Base-by-base conservation (phyloP, 805 yeast genomes). In the Zygosaccharomyces lentus region DNA sequence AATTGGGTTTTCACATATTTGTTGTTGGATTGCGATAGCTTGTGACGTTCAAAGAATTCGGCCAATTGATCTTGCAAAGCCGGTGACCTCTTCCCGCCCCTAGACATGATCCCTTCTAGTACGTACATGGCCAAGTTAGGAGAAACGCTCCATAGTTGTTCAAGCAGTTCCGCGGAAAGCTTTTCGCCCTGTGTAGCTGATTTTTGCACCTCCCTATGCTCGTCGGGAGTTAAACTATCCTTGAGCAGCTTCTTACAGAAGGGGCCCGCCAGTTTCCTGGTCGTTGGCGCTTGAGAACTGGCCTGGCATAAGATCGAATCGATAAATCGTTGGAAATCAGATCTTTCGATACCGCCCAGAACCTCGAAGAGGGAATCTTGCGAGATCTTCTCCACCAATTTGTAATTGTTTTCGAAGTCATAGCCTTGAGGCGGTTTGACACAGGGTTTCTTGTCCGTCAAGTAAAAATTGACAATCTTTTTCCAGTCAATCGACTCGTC, bases 401-500 rank as follows among this genome's bases (percentile, higher is more conserved):
- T 35, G 34, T 56, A 54, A 37, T 57, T 58, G 16, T 54, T 56
- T 41, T 43, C 40, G 24, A 49, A 55, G 2, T 36, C 41, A 12
- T 45, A 34, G 13, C 45, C 50, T 3, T 19, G n/a, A 3, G 43
- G 32, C 23, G 45, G 6, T 41, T 46, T 3, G 53, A 72, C 59
- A 7, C 71, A 57, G 26, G 70, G 69, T 8, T 62, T 53, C 62
- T 80, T 70, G 25, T 71, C 73, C 4, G 69, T 71, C 19, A 67
- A 67, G 39, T 70, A 70, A 12, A 76, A 70, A 8, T 72, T 72
- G 3, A 70, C 59, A 1, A 69, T 65, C 15, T 57, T 62, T 21
- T 46, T 61, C 55, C 66, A 61, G n/a, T 67, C 59, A 1, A 57
- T 61, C 1, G 53, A 47, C 3, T 65, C 59, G 32, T 71, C 71